A percentile compares a stretch with the other conserved stretches of the same genome.
Evolutionary conservation across 257 asterid genomes (phyloP).

Genomic region (Gentiana straminea): DNA sequence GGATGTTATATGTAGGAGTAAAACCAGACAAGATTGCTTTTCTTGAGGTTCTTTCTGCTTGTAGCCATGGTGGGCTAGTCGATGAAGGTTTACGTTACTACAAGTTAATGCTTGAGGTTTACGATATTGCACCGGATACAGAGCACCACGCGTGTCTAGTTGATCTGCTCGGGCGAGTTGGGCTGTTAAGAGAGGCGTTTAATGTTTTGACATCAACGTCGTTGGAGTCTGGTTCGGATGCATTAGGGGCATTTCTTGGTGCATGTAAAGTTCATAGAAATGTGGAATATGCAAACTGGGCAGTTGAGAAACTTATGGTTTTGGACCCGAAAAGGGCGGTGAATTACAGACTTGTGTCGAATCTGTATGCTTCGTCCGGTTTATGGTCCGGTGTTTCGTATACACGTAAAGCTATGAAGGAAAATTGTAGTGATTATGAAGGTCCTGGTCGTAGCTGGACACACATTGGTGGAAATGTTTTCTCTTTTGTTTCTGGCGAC

Average conservation of each 20-base stretch:
- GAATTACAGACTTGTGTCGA: conserved; percentile 20
- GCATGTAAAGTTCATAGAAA: conserved; percentile 25
- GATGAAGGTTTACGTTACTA: conserved; percentile 26
- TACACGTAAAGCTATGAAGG: conserved; percentile 14
- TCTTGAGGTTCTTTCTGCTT: conserved; percentile 31
- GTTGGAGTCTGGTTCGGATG: conserved; percentile 9
- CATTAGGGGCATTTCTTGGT: conserved; percentile 27
- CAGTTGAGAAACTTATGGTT: conserved; percentile 16
- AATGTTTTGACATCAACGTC: conserved; percentile 17
- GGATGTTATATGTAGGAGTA: conserved; percentile 18
- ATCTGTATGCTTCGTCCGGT: conserved; percentile 18
- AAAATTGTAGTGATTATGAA: conserved; percentile 5
- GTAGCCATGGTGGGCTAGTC: conserved; percentile 27
- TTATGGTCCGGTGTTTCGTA: conserved; percentile 22
- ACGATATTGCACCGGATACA: conserved; percentile 17
- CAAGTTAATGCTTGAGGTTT: conserved; percentile 16
- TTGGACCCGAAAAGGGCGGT: conserved; percentile 23
- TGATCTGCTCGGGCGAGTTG: conserved; percentile 27
- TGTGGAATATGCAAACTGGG: conserved; percentile 19
- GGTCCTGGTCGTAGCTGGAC: conserved; percentile 28
- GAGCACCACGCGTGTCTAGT: conserved; percentile 25
- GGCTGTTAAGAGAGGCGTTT: conserved; percentile 26
- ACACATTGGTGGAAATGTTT: conserved; percentile 11
- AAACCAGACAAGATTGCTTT: conserved; percentile 25
- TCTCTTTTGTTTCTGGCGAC: conserved; percentile 12